Evolutionary conservation across 2,329 filamentous ascomycete species (phyloP), one percentile per base, ranked within the genome.

Genomic region (Cryphonectria parasitica): DNA sequence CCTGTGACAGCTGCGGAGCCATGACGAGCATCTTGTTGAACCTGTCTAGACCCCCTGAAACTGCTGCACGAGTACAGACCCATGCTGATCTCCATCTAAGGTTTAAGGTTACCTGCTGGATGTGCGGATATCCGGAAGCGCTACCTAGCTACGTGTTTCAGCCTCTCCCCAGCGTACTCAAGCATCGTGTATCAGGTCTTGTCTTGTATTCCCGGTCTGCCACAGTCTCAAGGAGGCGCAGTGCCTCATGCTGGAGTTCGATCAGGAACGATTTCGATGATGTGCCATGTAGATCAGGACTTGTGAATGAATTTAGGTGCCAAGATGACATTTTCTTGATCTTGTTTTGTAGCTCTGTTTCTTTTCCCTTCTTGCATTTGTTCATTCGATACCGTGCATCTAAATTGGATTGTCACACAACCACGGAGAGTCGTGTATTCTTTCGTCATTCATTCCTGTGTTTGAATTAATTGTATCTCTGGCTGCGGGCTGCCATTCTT

Each of bases 71-170:
- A 28, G 25, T 25, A 28, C 3, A 4, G 45, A 34, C n/a, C 15
- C 17, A 7, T 10, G 34, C 17, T 65, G 13, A 36, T 49, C 17
- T 39, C 41, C 61, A 65, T 39, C 28, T 28, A 54, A 52, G 41
- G 13, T 61, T 61, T 61, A 61, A 61, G 58, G 58, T 61, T 61
- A 39, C 31, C 34, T 19, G 22, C 45, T 68, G 65, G 58, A 64
- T 68, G 64, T 36, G 28, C 58, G 58, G 58, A n/a, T 49, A 64
- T 60, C 45, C 65, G 49, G 65, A 36, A 43, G 69, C 65, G 58
- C 66, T 65, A 62, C 54, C 66, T 69, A 66, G 45, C 41, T 65
- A 62, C 43, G 69, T 69, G 69, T 71, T 71, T 71, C 69, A 71
- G 69, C 63, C 54, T 69, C 66, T 5, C 17, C 36, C 45, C 41